Evolutionary conservation across 225 moss, liverwort and hornwort genomes (phyloP).

Genomic region (Bryum argenteum): DNA sequence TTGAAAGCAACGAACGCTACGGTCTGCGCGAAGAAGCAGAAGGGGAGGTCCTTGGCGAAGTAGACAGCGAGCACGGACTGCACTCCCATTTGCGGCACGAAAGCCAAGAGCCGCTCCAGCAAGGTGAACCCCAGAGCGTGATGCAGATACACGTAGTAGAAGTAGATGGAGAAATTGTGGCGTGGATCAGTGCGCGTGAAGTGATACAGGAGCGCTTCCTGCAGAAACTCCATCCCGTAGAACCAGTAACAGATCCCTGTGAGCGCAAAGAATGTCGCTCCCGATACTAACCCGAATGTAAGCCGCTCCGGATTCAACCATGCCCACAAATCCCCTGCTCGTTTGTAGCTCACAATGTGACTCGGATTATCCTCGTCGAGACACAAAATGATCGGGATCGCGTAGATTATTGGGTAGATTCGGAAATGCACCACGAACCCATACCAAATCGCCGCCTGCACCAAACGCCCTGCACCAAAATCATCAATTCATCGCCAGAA

Average conservation of each 20-base stretch:
- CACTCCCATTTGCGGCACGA: conserved; percentile 83
- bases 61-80: conserved; percentile 67
- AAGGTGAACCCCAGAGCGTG: conserved; percentile 62
- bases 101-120: conserved; percentile 72
- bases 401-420: conserved; percentile 93
- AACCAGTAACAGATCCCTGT: conserved; percentile 71
- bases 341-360: conserved; percentile 24
- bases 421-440: conserved; percentile 87
- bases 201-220: conserved; percentile 86
- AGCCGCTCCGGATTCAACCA: conserved; percentile 69
- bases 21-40: conserved; percentile 89
- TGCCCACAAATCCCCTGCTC: conserved; percentile 25
- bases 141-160: conserved; percentile 85
- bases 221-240: conserved; percentile 79
- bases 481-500: background rate
- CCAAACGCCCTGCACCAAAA: conserved; percentile 59
- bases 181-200: conserved; percentile 94
- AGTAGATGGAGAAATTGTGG: conserved; percentile 97
- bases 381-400: conserved; percentile 73
- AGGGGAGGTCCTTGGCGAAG: conserved; percentile 83
- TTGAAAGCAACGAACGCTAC: conserved; percentile 95
- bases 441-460: conserved; percentile 93
- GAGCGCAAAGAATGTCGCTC: conserved; percentile 66
- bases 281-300: conserved; percentile 71
- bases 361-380: conserved; percentile 66